Conservation (phyloP, 1,139 yeast genomes). For the Diutina mesorugosa region DNA sequence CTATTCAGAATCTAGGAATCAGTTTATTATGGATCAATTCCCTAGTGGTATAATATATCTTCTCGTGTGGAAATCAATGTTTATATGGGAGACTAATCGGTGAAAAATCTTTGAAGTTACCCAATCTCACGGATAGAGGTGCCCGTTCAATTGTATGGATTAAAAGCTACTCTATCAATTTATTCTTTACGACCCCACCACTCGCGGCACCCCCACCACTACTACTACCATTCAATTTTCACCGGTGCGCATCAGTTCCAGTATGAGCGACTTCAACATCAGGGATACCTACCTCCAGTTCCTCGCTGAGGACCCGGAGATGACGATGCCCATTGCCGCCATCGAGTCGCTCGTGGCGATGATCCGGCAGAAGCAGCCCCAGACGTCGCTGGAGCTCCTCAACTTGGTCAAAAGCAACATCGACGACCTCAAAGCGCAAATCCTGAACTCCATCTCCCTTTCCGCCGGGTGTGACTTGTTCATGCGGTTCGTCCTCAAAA, state of each 20-base stretch:
- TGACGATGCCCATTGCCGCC: constrained; percentile 99
- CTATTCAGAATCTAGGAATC: no score
- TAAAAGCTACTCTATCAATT: no score
- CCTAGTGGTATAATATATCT: no score
- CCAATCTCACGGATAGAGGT: no score
- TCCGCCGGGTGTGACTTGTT: constrained; percentile 97
- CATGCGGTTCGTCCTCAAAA: constrained; percentile 82
- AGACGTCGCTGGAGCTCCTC: constrained; percentile 88
- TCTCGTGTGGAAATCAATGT: no score
- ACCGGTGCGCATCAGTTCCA: background rate
- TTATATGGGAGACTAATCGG: no score
- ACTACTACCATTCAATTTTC: background rate
- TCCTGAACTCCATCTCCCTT: constrained; percentile 82
- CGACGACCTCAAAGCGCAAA: constrained; percentile 57
- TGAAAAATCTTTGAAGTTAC: no score
- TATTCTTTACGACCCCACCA: no score
- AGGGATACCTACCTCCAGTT: constrained; percentile 68
- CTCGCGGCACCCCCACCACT: no score
- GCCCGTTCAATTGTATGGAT: no score
- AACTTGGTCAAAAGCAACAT: constrained; percentile 69
- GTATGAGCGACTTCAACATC: constrained; percentile 43
- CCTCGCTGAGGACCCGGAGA: constrained; percentile 76
- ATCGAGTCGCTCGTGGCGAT: constrained; percentile 86
- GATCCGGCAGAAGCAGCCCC: constrained; percentile 69
- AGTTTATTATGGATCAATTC: no score